Evolutionary conservation across 2,329 filamentous ascomycete genomes (phyloP), one percentile per base, ranked within the genome.

Genomic region (Aspergillus ibericus): DNA sequence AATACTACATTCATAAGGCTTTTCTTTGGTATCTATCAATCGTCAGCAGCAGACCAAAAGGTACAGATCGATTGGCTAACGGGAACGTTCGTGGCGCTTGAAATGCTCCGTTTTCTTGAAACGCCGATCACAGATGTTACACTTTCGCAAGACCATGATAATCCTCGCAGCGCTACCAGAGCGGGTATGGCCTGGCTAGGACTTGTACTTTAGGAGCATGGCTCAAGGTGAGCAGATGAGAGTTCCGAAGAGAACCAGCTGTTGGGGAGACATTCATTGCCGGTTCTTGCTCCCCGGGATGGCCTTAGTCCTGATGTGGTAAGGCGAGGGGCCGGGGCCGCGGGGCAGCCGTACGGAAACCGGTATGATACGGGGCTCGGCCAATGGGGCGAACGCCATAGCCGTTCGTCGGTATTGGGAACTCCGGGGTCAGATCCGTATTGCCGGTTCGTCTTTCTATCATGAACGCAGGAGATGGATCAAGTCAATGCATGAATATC

Each of bases 21-120:
- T 79, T 70, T 83, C 81, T 56, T 82, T 78, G 22, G 81, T 84
- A 67, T 84, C 81, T 83, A 58, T 4, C 5, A 25, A 25, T 40
- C 29, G 29, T 53, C 44, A 52, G 38, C 35, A 35, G 34, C 20
- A 34, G 20, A 12, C 9, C 25, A 55, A 35, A 15, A 54, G n/a
- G 13, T 34, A 27, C 27, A 59, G 47, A 55, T 53, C 32, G 53
- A 56, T 55, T 15, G 32, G 75, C 81, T 67, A 73, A 83, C 82
- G 81, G 57, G 81, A 83, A 66, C 81, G 77, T 66, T 83, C 81
- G 69, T 84, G 82, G 42, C 81, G 77, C 67, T 83, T 83, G 65
- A 81, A 79, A 70, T 83, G 81, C 66, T 83, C 81, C 29, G 80
- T 81, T 70, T 84, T 84, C 61, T 80, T 82, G 72, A 83, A 84